These are phyloP conservation scores for Gentiana macrophylla DNA, from an alignment of 257 asterid species.

Conservation along the genomic window DNA sequence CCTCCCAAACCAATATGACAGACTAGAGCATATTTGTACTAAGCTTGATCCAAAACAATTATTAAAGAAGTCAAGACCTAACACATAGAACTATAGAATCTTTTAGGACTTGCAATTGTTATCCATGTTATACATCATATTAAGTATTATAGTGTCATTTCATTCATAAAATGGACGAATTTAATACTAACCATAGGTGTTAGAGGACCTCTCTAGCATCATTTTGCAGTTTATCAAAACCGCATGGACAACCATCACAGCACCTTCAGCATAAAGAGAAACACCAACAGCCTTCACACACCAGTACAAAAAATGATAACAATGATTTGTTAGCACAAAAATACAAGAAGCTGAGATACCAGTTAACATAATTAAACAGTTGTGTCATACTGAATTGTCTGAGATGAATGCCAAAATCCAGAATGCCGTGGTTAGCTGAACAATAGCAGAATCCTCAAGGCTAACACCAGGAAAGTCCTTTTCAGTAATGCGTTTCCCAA, in stretches of 20 bases:
- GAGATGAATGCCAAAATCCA: constrained; percentile 89
- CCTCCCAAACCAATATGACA: too few species aligned
- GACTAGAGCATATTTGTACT: too few species aligned
- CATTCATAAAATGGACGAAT: too few species aligned
- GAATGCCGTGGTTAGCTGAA: constrained; percentile 86
- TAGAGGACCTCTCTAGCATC: constrained; percentile 93
- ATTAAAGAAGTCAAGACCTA: too few species aligned
- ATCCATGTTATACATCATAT: too few species aligned
- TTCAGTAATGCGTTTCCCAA: constrained; percentile 87
- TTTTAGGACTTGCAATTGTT: too few species aligned
- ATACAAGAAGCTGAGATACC: constrained; percentile 6
- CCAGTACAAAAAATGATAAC: too few species aligned
- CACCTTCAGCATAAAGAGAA: constrained; percentile 88
- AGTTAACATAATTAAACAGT: constrained; percentile 2
- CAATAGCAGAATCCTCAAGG: constrained; percentile 80
- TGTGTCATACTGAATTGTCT: constrained; percentile 51
- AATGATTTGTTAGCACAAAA: constrained; percentile 20
- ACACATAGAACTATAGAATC: too few species aligned
- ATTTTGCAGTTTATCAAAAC: constrained; percentile 75
- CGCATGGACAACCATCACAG: constrained; percentile 94
- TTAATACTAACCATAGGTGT: constrained; percentile 63
- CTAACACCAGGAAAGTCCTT: constrained; percentile 85
- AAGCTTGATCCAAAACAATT: too few species aligned
- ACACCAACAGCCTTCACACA: constrained; percentile 67
- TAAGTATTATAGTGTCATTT: too few species aligned